Base-by-base conservation (phyloP, 2,329 filamentous ascomycete genomes). In the Sporothrix globosa region DNA sequence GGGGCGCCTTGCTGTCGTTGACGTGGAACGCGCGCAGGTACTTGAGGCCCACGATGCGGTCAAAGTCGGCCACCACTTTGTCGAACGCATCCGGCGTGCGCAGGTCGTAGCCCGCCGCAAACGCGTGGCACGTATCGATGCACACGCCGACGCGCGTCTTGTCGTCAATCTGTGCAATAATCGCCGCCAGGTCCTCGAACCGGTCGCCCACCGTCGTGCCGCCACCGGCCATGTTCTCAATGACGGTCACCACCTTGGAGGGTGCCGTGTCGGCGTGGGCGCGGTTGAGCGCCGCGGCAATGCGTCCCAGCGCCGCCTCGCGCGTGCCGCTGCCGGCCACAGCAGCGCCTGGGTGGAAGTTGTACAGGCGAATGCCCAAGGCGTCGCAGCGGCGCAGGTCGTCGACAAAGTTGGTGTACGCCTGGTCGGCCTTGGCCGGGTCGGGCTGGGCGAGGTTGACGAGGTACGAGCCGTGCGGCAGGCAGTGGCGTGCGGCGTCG, bases 51-150 rank as follows among this genome's bases (percentile, higher is more conserved):
- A 99, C 91, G 6, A 91, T 82, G 11, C 87, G 78, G 74, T 97
- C 91, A 75, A 99, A 97, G 44, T 90, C 84, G 46, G 86, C 79
- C 79, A 98, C 87, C 0, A 93, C 96, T 66, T 85, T 81, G 46
- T 86, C 83, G 79, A 97, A 97, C 0, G 90, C 85, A 67, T 88
- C 85, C 0, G 92, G 90, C 0, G 90, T 88, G 68, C 93, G 88
- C 44, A 99, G 81, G 79, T 99, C 96, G 78, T 98, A 96, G 6
- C 96, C 96, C 0, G 92, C 94, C 0, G 95, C 95, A 79, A 98
- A 98, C 71, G 93, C 90, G 80, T 99, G 96, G 81, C 96, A 99
- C 0, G 96, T 99, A 79, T 99, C 96, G 70, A 99, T 88, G 80
- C 96, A 99, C 21, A 99, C 93, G 60, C 95, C 96, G 1, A 99